A percentile compares a stretch with the other conserved stretches of the same genome.
Evolutionary conservation across 164 flowering plant genomes (phyloP).

Genomic region (grape (Vitis vinifera)): DNA sequence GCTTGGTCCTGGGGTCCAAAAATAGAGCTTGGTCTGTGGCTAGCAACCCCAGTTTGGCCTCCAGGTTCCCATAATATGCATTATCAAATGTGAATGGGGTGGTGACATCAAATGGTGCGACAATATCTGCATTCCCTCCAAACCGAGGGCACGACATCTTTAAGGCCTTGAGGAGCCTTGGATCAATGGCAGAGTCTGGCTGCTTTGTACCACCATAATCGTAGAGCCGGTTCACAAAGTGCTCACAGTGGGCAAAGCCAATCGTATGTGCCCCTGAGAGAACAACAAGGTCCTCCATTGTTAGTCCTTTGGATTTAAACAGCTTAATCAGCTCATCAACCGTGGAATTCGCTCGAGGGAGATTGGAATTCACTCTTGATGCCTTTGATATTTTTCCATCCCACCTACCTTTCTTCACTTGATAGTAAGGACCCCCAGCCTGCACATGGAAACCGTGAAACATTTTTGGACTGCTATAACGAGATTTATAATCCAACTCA

Average conservation of each 20-base stretch:
- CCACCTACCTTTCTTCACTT: slow-evolving; percentile 84
- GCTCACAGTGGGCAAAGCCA: slow-evolving; percentile 78
- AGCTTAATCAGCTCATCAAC: slow-evolving; percentile 62
- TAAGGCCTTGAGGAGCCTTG: slow-evolving; percentile 62
- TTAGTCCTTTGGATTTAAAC: slow-evolving; percentile 72
- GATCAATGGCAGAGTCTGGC: slow-evolving; percentile 72
- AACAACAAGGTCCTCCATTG: slow-evolving; percentile 65
- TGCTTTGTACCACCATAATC: slow-evolving; percentile 45
- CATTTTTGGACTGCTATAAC: too few relatives aligned
- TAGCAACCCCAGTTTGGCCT: slow-evolving; percentile 63
- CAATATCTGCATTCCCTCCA: slow-evolving; percentile 62
- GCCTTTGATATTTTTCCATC: slow-evolving; percentile 75
- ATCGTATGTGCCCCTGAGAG: slow-evolving; percentile 95
- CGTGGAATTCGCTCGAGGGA: slow-evolving; percentile 71
- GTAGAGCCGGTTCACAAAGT: slow-evolving; percentile 60
- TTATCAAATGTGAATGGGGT: slow-evolving; percentile 82
- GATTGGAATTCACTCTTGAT: slow-evolving; percentile 46
- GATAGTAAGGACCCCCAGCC: slow-evolving; percentile 92
- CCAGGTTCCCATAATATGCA: slow-evolving; percentile 64
- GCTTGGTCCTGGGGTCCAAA: slow-evolving; percentile 65
- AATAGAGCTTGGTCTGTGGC: slow-evolving; percentile 71
- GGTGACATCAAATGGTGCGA: slow-evolving; percentile 74
- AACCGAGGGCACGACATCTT: slow-evolving; percentile 65
- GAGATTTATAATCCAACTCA: too few relatives aligned
- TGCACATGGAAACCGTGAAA: slow-evolving; percentile 15